phyloP scores from a whole-genome alignment of 805 yeast genomes.

The Dipodascus geniculatus region DNA sequence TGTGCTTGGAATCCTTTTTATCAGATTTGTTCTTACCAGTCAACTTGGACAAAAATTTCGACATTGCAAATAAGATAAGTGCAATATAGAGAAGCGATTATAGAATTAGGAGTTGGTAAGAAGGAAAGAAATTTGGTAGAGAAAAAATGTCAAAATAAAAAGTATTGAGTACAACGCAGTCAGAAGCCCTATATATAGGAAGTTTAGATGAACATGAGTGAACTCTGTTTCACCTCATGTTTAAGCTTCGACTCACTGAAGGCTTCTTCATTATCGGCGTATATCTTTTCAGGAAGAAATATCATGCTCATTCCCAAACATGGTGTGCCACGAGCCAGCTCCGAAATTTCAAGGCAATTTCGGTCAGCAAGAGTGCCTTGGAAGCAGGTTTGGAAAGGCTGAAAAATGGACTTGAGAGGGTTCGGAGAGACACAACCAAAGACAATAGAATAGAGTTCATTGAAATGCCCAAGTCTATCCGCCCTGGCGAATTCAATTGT shows the following conservation, averaged over 20 bases:
- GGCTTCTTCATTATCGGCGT: background rate
- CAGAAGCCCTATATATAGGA: background rate
- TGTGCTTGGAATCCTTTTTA: background rate
- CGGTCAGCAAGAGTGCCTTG: too few relatives aligned
- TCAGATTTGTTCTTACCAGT: background rate
- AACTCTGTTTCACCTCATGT: background rate
- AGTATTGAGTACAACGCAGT: background rate
- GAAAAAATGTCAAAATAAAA: background rate
- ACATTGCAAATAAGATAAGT: background rate
- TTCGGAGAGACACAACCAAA: too few relatives aligned
- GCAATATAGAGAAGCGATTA: background rate
- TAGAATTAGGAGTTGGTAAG: background rate
- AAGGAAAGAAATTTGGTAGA: background rate
- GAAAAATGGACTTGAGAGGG: too few relatives aligned
- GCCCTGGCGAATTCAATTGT: background rate
- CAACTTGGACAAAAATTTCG: background rate
- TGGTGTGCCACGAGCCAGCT: too few relatives aligned
- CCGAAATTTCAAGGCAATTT: too few relatives aligned
- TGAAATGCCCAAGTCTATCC: background rate
- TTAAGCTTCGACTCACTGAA: background rate
- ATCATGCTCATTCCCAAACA: too few relatives aligned
- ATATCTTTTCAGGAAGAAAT: background rate
- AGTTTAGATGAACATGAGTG: background rate
- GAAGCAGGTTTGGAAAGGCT: too few relatives aligned
- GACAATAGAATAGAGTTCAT: background rate